Conservation (phyloP, 139 green algal genomes). For the Volvox africanus region DNA sequence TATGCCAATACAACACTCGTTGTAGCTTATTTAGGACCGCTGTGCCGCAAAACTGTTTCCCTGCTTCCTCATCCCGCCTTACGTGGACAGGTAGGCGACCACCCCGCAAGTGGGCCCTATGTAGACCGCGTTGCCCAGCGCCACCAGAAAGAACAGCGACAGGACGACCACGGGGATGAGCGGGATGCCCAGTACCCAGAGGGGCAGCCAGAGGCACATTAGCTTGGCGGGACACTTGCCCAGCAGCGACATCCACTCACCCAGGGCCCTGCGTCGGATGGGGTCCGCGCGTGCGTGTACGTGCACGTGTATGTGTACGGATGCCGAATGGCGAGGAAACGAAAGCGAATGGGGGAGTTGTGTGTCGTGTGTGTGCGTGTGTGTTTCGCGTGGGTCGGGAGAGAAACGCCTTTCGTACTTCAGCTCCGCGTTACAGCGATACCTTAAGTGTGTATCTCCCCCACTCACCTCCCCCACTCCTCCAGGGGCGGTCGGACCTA, state of each 20-base stretch:
- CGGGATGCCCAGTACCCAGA: conserved; percentile 33
- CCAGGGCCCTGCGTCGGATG: background rate
- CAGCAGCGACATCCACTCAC: conserved; percentile 21
- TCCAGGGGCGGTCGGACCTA: background rate
- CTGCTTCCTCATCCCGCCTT: background rate
- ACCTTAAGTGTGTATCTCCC: too few relatives aligned
- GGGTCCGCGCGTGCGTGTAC: background rate
- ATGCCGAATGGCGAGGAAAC: too few relatives aligned
- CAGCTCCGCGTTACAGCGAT: too few relatives aligned
- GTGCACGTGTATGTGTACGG: background rate
- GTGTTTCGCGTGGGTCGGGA: too few relatives aligned
- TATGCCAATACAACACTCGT: background rate
- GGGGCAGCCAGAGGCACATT: conserved; percentile 41
- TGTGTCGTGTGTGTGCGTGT: too few relatives aligned
- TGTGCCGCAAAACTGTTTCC: background rate
- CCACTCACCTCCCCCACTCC: too few relatives aligned
- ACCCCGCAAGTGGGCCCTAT: conserved; percentile 27
- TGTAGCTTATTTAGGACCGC: background rate
- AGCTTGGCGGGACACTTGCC: background rate
- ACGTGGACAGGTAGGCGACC: conserved; percentile 26
- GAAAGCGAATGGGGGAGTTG: too few relatives aligned
- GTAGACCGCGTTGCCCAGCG: conserved; percentile 26
- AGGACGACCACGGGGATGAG: conserved; percentile 29
- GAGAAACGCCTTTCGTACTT: too few relatives aligned
- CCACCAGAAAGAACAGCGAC: conserved; percentile 18